phyloP scores from a whole-genome alignment of 75 land plant genomes.

The Sequoia sempervirens region DNA sequence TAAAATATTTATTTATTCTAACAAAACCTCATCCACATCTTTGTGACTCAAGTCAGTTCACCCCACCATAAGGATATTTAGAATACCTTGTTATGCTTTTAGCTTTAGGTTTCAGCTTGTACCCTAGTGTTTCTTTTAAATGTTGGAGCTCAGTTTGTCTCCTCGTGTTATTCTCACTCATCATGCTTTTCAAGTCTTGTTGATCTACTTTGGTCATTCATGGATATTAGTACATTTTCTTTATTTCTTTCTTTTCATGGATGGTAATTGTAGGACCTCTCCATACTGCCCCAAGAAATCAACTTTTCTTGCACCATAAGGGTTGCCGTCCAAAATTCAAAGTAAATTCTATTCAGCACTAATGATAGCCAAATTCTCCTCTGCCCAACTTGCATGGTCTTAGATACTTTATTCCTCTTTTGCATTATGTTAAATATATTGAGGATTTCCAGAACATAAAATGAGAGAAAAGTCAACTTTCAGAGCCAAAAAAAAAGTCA shows the following conservation, averaged over 20 bases:
- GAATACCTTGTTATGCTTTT: neutral
- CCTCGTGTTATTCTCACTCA: neutral
- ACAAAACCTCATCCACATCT: too few relatives aligned
- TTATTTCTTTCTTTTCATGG: neutral
- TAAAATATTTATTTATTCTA: too few relatives aligned
- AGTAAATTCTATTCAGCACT: conserved; percentile 52
- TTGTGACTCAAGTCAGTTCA: too few relatives aligned
- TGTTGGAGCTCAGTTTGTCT: neutral
- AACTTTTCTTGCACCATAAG: conserved; percentile 34
- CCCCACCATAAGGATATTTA: too few relatives aligned
- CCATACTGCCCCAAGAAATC: conserved; percentile 54
- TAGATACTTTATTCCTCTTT: neutral
- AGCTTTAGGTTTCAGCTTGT: conserved; percentile 33
- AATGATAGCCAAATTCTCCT: conserved; percentile 62
- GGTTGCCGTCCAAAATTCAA: conserved; percentile 55
- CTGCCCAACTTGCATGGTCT: conserved; percentile 24
- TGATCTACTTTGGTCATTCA: neutral
- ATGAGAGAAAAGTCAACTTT: neutral
- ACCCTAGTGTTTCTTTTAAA: neutral
- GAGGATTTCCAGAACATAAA: neutral
- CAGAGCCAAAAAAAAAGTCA: neutral
- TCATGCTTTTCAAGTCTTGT: neutral
- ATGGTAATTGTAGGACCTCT: too few relatives aligned
- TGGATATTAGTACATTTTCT: neutral
- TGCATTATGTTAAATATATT: neutral